Evolutionary conservation across 2,329 filamentous ascomycete species (phyloP), one percentile per base, ranked within the genome.

Genomic region (Calonectria leucothoes): DNA sequence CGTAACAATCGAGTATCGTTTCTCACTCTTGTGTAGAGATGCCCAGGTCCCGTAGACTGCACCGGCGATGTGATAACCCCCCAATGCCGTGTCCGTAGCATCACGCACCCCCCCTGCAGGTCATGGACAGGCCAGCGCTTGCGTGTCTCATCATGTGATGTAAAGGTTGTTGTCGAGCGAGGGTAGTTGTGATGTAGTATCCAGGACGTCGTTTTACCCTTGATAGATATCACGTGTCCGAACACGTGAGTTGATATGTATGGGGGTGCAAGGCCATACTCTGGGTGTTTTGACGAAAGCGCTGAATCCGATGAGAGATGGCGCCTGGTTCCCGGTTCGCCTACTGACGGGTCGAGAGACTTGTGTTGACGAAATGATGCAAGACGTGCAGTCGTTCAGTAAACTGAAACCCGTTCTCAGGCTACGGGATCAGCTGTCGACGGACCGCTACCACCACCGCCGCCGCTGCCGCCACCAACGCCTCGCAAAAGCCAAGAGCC

Each of bases 401-500:
- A 55, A 31, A 10, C 17, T 15, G 15, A 8, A 35, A 59, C 23
- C 35, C 59, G 31, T 3, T 37, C 70, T 80, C 78, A 79, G 25
- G 65, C 74, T n/a, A 65, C 42, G 55, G 59, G 51, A 39, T 63
- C 61, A 64, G 65, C 31, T 25, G 70, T n/a, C 31, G 48, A 69
- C 10, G 69, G 66, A 17, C 69, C 39, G 51, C 52, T 66, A 29
- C 63, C 65, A 25, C 63, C 64, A 11, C 59, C 59, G 20, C 66
- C 67, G n/a, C n/a, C n/a, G n/a, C n/a, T n/a, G n/a, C 52, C 67
- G 29, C 63, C 65, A 25, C 63, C 64, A 11, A 59, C 59, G 20
- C 66, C 67, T 6, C 73, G 77, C 20, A 76, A 33, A 17, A 88
- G 74, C 90, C 90, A 92, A 0, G 76, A 80, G 3, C 88, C 89